Conservation (phyloP, 164 flowering plant species). For the Malania oleifera region DNA sequence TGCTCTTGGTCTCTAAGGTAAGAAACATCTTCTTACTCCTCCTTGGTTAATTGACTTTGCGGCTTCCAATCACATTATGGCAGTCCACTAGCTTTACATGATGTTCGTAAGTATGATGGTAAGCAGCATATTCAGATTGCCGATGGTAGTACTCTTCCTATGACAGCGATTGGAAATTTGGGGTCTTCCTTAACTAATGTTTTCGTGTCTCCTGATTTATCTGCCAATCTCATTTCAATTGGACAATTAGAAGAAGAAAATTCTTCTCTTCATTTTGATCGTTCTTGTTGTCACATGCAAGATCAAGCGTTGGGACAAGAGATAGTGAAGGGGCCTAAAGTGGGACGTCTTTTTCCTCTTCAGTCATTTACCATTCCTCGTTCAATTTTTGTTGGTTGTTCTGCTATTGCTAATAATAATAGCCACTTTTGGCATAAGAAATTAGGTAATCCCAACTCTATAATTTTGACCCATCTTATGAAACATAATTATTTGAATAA, state of each 20-base stretch:
- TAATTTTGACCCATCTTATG: background rate
- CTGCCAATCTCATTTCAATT: no score
- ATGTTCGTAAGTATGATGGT: slow-evolving; percentile 1
- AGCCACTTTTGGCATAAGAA: background rate
- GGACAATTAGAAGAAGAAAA: background rate
- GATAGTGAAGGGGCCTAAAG: background rate
- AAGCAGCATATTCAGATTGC: no score
- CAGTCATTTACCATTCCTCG: background rate
- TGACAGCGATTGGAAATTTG: no score
- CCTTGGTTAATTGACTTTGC: no score
- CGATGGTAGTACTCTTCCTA: no score
- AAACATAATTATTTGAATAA: no score
- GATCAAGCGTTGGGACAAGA: background rate
- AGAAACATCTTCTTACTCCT: no score
- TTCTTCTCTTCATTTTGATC: background rate
- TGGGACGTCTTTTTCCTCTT: background rate
- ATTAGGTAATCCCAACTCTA: background rate
- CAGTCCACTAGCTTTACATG: background rate
- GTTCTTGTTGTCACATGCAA: background rate
- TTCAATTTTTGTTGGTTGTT: background rate
- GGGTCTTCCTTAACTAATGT: no score
- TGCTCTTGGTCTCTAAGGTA: no score
- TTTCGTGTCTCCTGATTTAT: no score
- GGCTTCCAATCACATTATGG: no score
- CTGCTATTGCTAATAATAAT: background rate